Evolutionary conservation across 1,139 yeast species (phyloP), one percentile per base, ranked within the genome.

Genomic region (Candida tropicalis): DNA sequence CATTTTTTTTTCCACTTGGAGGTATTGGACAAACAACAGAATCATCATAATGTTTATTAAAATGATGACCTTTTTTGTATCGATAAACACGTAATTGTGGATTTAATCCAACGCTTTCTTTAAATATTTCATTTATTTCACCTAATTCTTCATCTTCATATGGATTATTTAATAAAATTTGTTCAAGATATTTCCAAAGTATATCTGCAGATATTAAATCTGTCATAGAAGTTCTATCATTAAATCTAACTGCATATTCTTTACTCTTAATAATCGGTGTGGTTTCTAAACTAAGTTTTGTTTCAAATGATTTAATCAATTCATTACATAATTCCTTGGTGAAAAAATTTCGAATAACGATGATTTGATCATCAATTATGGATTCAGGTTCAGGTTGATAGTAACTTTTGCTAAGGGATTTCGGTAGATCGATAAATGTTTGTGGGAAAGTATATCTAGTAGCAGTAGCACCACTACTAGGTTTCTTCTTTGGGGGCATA

Each of bases 21-120:
- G 57, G 56, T n/a, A 51, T 52, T 1, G 50, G 48, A 35, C 75
- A 73, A 4, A 47, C 46, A 1, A 80, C 84, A 9, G 81, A 69
- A 38, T 82, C 87, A 52, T 82, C 88, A 52, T 80, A 82, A 55
- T 82, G 87, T 49, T 76, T 71, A 4, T 80, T 84, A 52, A 82
- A 82, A 57, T 75, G 81, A 47, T 82, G 86, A 0, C 86, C 87
- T 45, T 71, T 69, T 4, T 59, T 56, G 56, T 82, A 82, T 40
- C 87, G 55, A 55, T 82, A 82, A 2, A 82, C 62, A 32, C 88
- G 56, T 13, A 82, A 58, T 47, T 81, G 81, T 1, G 84, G 81
- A 49, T 82, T 81, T 36, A 82, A 66, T 0, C 84, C 83, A 13
- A 63, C 59, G 1, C 84, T 81, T 7, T 46, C 45, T 0, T 43